Base-by-base conservation (phyloP, 1,284 basidiomycete species). In the Bondarzewia mesenterica region DNA sequence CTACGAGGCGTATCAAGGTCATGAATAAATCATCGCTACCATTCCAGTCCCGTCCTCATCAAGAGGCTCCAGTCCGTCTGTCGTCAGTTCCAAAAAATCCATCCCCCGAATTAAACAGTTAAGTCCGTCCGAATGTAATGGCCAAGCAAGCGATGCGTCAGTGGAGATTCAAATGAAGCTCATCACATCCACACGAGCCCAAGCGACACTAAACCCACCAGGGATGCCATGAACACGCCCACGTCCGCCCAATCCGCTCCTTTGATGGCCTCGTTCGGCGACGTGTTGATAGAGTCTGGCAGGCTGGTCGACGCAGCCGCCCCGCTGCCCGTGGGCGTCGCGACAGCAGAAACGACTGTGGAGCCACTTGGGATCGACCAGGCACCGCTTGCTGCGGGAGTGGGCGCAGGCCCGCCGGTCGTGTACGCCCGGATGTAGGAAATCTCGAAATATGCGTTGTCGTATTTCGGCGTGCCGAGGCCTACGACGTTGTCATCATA, bases 401-500 rank as follows among this genome's bases (percentile, higher is more conserved):
- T 51, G 2, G 59, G 50, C 5, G 50, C 45, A 4, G 54, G 54
- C 29, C 44, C 48, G 16, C 54, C 58, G 3, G 63, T 64, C 5
- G 66, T 69, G 54, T 70, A 72, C 37, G 67, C 69, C 51, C 75
- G 75, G 47, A 80, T 63, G 55, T 76, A 75, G 53, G 65, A 64
- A 58, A 78, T 64, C 61, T 77, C 75, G 57, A 77, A 78, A 64
- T 74, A 69, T 1, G 78, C 77, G 15, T 73, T 60, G 55, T 74
- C 72, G 59, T 74, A 81, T 50, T 70, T 73, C n/a, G 73, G 72
- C 53, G 67, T 62, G 5, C 75, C 77, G n/a, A 73, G 63, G 46
- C 75, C 73, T 36, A 78, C 68, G 18, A 80, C 78, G 54, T 74
- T 75, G 54, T 76, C 76, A 25, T 68, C 64, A 60, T 77, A 78